These are phyloP conservation scores for Pachyrhizus erosus DNA, from an alignment of 306 rosid species.

Conservation along the genomic window DNA sequence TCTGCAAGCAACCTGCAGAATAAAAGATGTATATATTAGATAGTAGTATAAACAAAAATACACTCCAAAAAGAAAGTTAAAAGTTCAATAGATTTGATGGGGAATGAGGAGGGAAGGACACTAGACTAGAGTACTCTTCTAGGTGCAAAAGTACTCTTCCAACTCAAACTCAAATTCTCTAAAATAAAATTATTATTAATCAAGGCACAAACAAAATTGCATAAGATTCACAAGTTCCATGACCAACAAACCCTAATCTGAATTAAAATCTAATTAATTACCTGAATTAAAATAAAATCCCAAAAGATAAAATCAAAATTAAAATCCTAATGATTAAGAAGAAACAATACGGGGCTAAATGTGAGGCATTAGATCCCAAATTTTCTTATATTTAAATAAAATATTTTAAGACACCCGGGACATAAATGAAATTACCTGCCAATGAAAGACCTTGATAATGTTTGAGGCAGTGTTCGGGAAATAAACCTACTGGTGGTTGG, in stretches of 20 bases:
- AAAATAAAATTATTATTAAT: neutral
- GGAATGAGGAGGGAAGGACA: neutral
- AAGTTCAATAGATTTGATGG: neutral
- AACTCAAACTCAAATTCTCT: neutral
- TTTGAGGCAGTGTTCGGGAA: conserved; percentile 79
- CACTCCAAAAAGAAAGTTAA: conserved; percentile 27
- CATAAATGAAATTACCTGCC: conserved; percentile 77
- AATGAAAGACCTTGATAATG: conserved; percentile 86
- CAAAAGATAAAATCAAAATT: neutral
- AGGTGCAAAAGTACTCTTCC: neutral
- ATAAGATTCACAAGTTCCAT: too few relatives aligned
- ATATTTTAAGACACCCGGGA: conserved; percentile 2
- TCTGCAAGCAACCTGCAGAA: conserved; percentile 93
- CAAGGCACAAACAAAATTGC: neutral
- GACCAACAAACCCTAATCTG: neutral
- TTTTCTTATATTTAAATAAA: conserved; percentile 17
- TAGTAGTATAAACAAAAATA: neutral
- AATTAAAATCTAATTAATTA: neutral
- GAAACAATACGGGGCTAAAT: neutral
- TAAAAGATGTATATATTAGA: conserved; percentile 33
- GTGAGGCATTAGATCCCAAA: conserved; percentile 1
- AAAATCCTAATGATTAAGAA: conserved; percentile 14
- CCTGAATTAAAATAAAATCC: neutral
- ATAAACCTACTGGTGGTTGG: conserved; percentile 86
- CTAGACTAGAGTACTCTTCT: neutral